These are phyloP conservation scores for Blepharisma japonicum DNA, from an alignment of 73 alveolate genomes.

Conservation along the genomic window DNA sequence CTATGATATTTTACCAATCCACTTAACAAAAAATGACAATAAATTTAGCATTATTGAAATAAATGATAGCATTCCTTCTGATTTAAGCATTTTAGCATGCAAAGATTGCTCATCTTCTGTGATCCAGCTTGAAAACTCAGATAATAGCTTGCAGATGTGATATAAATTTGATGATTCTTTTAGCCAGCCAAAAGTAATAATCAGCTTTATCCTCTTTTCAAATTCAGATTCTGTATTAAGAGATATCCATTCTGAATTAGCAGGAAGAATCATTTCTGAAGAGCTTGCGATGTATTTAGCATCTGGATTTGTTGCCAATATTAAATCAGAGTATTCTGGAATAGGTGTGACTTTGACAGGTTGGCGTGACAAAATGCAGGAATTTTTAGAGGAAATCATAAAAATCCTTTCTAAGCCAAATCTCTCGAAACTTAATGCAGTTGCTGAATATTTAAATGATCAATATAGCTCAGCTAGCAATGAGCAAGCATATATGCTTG, in stretches of 20 bases:
- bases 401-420: neutral
- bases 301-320: neutral
- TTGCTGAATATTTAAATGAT: too few species aligned
- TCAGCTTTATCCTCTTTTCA: too few species aligned
- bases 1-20: neutral
- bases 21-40: neutral
- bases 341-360: neutral
- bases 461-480: too few species aligned
- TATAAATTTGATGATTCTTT: conserved; percentile 21
- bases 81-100: neutral
- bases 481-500: too few species aligned
- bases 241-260: neutral
- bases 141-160: neutral
- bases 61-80: neutral
- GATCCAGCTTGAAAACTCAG: neutral
- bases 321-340: neutral
- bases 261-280: neutral
- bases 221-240: too few species aligned
- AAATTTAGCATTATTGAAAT: neutral
- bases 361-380: neutral
- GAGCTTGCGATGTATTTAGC: neutral
- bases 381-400: neutral
- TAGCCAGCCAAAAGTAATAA: neutral
- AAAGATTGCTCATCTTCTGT: neutral
- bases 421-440: too few species aligned